Evolutionary conservation across 2,329 filamentous ascomycete genomes (phyloP), one percentile per base, ranked within the genome.

Genomic region (Alternaria rosae): DNA sequence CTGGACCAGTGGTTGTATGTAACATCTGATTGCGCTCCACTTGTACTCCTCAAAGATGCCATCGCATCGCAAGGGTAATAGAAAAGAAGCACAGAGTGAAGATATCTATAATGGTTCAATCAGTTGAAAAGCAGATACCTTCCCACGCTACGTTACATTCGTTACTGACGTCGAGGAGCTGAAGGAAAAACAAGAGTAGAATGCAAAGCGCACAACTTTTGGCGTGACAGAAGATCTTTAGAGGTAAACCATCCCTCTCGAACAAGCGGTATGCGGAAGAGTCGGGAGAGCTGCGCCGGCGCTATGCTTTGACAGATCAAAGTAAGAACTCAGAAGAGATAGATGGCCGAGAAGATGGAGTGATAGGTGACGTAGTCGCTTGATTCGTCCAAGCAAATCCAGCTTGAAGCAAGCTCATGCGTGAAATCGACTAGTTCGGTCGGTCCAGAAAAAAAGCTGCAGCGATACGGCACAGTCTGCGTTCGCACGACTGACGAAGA

Each of bases 141-240:
- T 63, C 70, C 68, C 68, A 70, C 67, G 68, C 68, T 72, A 61
- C 68, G 62, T 70, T 62, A 68, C 60, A 52, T 61, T 70, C 68
- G 50, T 70, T 57, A 70, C 67, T 66, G 54, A 59, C 35, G 47
- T 61, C 54, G 50, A 28, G 17, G 23, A 35, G 42, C 42, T 51
- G 20, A 38, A n/a, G n/a, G 17, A 20, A 48, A 51, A 35, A n/a
- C 25, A 41, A 30, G 8, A 48, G 43, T 23, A 47, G 42, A 30
- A 61, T 38, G 23, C 26, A 17, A 51, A 51, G 15, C 17, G 30
- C 30, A 17, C 35, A 43, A 54, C 25, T 54, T 54, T 54, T 54
- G 25, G 52, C 25, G 35, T 20, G 17, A 54, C 25, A 54, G 28
- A 35, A 13, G 23, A 26, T 11, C 44, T 15, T 26, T 43, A n/a